phyloP scores from a whole-genome alignment of 768 basidiomycete species.

The Podaxis pistillaris region DNA sequence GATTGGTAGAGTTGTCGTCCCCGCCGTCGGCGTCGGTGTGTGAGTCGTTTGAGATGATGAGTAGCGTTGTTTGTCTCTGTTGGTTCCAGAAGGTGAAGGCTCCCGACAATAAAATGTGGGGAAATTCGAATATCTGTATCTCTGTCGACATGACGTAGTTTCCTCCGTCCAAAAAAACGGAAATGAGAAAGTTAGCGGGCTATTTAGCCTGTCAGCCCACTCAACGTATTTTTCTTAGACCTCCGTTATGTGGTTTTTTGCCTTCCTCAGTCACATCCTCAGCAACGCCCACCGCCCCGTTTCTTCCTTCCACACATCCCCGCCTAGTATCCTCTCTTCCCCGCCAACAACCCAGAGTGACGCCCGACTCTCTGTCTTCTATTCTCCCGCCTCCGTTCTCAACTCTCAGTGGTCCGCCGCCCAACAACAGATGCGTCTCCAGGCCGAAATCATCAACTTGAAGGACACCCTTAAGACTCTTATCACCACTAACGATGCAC shows the following conservation, averaged over 20 bases:
- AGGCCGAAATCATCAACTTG: slow-evolving; percentile 3
- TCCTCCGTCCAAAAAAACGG: too few relatives aligned
- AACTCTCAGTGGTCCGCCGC: slow-evolving; percentile 5
- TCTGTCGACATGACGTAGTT: too few relatives aligned
- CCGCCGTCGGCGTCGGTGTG: slow-evolving; percentile 14
- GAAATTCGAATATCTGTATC: too few relatives aligned
- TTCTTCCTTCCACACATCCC: not conserved
- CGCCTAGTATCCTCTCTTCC: not conserved
- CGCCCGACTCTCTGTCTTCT: slow-evolving; percentile 4
- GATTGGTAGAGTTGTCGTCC: slow-evolving; percentile 1
- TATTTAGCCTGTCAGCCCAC: slow-evolving; percentile 3
- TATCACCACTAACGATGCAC: not conserved
- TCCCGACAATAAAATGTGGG: not conserved
- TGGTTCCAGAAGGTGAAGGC: slow-evolving; percentile 7
- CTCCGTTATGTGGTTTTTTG: slow-evolving; percentile 1
- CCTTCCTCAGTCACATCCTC: slow-evolving; percentile 2
- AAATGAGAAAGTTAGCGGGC: not conserved
- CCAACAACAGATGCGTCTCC: slow-evolving; percentile 2
- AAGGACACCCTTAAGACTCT: not conserved
- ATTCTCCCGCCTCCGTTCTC: not conserved
- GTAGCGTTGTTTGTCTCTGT: slow-evolving; percentile 16
- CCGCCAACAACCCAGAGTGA: not conserved
- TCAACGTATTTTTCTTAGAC: not conserved
- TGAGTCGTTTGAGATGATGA: slow-evolving; percentile 16
- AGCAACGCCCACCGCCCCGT: not conserved